Evolutionary conservation across 345 rosid species (phyloP).

Genomic region (Iberis pinnata): DNA sequence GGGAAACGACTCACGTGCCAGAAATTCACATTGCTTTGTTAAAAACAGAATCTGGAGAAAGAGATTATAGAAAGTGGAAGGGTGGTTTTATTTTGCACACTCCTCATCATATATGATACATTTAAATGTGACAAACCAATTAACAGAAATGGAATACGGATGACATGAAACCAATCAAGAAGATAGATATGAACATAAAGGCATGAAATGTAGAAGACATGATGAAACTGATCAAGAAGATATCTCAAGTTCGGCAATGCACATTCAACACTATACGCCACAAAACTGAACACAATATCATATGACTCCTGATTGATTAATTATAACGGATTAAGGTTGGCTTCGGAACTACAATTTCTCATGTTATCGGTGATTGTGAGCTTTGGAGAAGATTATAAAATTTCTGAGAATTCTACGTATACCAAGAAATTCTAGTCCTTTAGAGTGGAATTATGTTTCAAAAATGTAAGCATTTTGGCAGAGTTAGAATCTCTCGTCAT

Average conservation of each 20-base stretch:
- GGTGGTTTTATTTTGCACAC: not conserved
- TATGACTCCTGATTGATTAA: too few relatives aligned
- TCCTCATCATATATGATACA: not conserved
- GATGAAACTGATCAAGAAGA: too few relatives aligned
- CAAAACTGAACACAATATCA: too few relatives aligned
- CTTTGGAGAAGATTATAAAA: too few relatives aligned
- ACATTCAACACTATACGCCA: too few relatives aligned
- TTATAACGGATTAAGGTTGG: too few relatives aligned
- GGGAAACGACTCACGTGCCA: slow-evolving; percentile 69
- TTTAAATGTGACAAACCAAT: slow-evolving; percentile 1
- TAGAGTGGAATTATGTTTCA: too few relatives aligned
- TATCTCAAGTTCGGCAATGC: too few relatives aligned
- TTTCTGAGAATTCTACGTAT: not conserved
- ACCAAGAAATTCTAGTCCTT: not conserved
- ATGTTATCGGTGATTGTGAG: too few relatives aligned
- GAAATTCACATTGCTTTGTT: not conserved
- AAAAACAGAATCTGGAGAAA: not conserved
- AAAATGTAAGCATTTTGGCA: not conserved
- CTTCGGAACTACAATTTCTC: too few relatives aligned
- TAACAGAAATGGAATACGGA: not conserved
- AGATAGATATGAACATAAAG: not conserved
- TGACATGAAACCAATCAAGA: not conserved
- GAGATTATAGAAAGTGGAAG: not conserved
- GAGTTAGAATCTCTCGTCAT: too few relatives aligned
- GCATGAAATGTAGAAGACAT: too few relatives aligned